These are phyloP conservation scores for Russula olivacea DNA, from an alignment of 768 basidiomycete species.

Conservation along the genomic window DNA sequence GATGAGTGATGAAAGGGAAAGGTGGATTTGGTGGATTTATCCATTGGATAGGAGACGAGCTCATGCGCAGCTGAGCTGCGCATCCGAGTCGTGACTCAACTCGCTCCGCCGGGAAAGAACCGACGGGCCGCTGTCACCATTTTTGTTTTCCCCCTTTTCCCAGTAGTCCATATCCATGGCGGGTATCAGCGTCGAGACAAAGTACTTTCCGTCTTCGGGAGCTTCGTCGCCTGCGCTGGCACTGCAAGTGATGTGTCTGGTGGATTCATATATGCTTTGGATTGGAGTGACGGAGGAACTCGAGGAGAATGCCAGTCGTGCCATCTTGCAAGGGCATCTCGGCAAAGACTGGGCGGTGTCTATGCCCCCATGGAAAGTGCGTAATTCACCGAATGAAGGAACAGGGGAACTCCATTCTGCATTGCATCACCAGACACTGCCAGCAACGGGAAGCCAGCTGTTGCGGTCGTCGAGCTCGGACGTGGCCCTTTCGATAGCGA, in stretches of 20 bases:
- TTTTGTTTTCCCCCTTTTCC: not conserved
- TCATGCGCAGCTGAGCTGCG: not conserved
- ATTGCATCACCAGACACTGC: conserved; percentile 4
- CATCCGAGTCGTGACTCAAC: not conserved
- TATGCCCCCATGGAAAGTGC: conserved; percentile 52
- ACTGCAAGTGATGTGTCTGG: conserved; percentile 60
- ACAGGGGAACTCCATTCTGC: not conserved
- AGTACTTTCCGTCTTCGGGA: conserved; percentile 46
- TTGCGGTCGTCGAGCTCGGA: conserved; percentile 59
- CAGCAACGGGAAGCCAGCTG: conserved; percentile 47
- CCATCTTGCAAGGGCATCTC: conserved; percentile 50
- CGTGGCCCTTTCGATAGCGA: conserved; percentile 65
- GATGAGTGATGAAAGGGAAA: no score
- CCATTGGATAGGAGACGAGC: not conserved
- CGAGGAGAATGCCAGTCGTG: conserved; percentile 32
- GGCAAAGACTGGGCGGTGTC: conserved; percentile 79
- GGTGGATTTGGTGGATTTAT: no score
- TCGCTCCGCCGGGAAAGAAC: not conserved
- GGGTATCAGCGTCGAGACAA: conserved; percentile 42
- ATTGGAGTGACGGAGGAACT: conserved; percentile 52
- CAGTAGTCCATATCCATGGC: not conserved
- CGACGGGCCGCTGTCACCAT: conserved; percentile 8
- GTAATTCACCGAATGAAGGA: conserved; percentile 18
- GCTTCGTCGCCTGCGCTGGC: conserved; percentile 51
- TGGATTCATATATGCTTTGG: conserved; percentile 81